phyloP scores from a whole-genome alignment of 2,329 filamentous ascomycete species.

The Trichoderma sp. region DNA sequence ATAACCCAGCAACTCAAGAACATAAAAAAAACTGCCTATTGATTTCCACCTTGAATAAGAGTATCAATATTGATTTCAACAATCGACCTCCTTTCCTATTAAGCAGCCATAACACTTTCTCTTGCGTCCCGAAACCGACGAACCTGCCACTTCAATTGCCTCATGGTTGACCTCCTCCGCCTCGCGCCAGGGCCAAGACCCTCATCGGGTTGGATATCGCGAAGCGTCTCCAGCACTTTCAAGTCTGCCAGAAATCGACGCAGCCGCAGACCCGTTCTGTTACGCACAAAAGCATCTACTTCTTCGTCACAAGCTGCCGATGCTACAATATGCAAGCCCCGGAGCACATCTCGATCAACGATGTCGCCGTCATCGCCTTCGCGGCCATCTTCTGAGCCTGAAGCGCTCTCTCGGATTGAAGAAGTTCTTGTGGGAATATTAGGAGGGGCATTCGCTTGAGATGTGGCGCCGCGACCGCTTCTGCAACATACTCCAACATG shows the following conservation, averaged over 20 bases:
- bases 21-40: not conserved
- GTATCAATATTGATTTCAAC: not conserved
- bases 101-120: slow-evolving; percentile 8
- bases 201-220: slow-evolving; percentile 29
- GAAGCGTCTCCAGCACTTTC: slow-evolving; percentile 48
- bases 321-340: slow-evolving; percentile 53
- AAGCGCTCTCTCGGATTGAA: slow-evolving; percentile 30
- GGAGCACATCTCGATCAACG: slow-evolving; percentile 49
- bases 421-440: slow-evolving; percentile 37
- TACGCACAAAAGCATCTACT: slow-evolving; percentile 50
- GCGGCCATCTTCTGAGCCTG: slow-evolving; percentile 28
- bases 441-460: slow-evolving; percentile 29
- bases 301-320: slow-evolving; percentile 55
- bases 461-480: slow-evolving; percentile 27
- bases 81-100: not conserved
- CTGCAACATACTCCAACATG: slow-evolving; percentile 30
- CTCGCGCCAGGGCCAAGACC: slow-evolving; percentile 28
- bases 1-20: not conserved
- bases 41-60: not conserved
- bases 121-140: slow-evolving; percentile 34
- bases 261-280: slow-evolving; percentile 51
- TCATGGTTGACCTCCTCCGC: slow-evolving; percentile 33
- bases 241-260: slow-evolving; percentile 55
- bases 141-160: slow-evolving; percentile 36
- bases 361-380: slow-evolving; percentile 27